Conservation (phyloP, 1,284 basidiomycete species). For the Naganishia cerealis region DNA sequence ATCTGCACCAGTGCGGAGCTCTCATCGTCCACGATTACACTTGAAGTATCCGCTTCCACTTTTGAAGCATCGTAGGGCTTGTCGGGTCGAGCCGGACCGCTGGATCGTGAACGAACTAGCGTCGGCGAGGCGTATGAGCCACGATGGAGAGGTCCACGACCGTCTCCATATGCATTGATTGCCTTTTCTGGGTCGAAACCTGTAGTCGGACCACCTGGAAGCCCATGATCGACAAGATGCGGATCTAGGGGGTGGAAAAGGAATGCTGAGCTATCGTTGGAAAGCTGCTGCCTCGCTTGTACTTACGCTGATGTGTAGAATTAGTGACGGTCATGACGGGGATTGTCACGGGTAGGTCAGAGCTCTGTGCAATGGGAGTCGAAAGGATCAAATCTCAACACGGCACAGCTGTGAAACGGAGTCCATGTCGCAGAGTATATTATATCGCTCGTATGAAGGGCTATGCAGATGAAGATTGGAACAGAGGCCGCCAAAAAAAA, state of each 20-base stretch:
- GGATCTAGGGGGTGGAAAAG: conserved; percentile 2
- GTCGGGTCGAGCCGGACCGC: not conserved
- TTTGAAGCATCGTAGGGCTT: conserved; percentile 9
- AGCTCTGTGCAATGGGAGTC: not conserved
- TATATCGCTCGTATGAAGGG: not conserved
- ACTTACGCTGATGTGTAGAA: conserved; percentile 4
- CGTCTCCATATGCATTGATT: not conserved
- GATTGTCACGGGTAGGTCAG: not conserved
- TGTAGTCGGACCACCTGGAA: conserved; percentile 31
- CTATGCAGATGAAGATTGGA: not conserved
- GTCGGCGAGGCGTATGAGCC: conserved; percentile 18
- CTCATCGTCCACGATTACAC: conserved; percentile 27
- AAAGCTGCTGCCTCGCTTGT: not conserved
- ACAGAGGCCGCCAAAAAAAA: not conserved
- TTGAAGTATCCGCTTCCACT: conserved; percentile 16
- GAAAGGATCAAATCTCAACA: not conserved
- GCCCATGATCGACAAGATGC: conserved; percentile 31
- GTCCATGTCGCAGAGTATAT: not conserved
- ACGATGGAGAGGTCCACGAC: not conserved
- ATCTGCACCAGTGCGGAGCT: conserved; percentile 37
- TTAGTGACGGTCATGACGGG: conserved; percentile 1
- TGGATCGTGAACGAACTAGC: conserved; percentile 8
- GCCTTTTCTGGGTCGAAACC: conserved; percentile 32
- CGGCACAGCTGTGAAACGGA: not conserved
- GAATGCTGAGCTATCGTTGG: not conserved